A percentile compares a stretch with the other conserved stretches of the same genome.
Conservation (phyloP, 148 eudicot genomes). For the Spergularia bocconei region DNA sequence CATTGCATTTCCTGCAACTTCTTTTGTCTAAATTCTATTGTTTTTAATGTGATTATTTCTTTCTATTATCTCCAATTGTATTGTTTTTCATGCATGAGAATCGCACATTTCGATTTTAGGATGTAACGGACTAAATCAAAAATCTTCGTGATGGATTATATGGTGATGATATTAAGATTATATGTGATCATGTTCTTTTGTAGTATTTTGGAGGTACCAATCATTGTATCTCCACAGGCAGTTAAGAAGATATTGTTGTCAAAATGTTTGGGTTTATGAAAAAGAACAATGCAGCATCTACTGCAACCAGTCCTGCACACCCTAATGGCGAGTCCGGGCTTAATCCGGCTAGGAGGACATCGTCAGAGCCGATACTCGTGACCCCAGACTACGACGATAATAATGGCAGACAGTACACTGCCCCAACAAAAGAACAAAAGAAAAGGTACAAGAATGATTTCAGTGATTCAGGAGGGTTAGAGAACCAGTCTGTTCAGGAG, state of each 20-base stretch:
- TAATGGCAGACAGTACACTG: slow-evolving; percentile 22
- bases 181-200: no score
- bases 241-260: neutral
- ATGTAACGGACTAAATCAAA: no score
- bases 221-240: neutral
- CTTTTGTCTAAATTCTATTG: no score
- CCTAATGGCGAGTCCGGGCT: slow-evolving; percentile 31
- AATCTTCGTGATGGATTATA: no score
- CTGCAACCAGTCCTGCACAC: slow-evolving; percentile 27
- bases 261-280: slow-evolving; percentile 65
- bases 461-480: slow-evolving; percentile 46
- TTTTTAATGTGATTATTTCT: no score
- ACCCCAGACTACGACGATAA: slow-evolving; percentile 27
- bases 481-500: slow-evolving; percentile 78
- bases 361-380: slow-evolving; percentile 57
- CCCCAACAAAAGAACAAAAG: slow-evolving; percentile 23
- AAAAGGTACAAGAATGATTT: slow-evolving; percentile 33
- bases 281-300: slow-evolving; percentile 24
- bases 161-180: no score
- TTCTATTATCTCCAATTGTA: no score
- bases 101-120: no score
- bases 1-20: no score
- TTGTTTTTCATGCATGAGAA: no score
- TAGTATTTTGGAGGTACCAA: neutral
- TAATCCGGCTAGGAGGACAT: slow-evolving; percentile 43